Conservation (phyloP, 768 basidiomycete species). For the Phanerochaete carnosa region DNA sequence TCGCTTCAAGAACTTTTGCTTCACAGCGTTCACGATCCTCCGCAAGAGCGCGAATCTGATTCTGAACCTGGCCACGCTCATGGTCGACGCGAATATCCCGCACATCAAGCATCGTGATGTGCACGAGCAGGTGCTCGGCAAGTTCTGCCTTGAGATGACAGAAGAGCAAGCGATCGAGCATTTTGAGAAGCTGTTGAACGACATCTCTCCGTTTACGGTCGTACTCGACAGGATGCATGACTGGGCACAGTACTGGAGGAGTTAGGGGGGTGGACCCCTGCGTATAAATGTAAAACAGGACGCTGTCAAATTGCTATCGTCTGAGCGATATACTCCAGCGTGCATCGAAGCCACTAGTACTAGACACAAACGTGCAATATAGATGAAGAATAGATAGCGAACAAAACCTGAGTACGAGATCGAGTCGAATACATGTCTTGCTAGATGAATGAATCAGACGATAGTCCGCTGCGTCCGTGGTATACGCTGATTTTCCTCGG, state of each 20-base stretch:
- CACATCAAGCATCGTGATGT: constrained; percentile 93
- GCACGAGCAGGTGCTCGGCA: constrained; percentile 90
- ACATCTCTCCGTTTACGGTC: constrained; percentile 91
- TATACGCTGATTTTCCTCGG: constrained; percentile 25
- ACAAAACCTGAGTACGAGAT: neutral
- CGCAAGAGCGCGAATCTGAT: constrained; percentile 97
- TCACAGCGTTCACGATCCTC: constrained; percentile 95
- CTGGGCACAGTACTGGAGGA: constrained; percentile 85
- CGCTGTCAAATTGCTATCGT: neutral
- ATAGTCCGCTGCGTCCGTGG: neutral
- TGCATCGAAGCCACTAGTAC: too few species aligned
- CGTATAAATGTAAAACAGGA: neutral
- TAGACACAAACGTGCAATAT: too few species aligned
- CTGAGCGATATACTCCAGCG: too few species aligned
- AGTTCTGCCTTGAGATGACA: constrained; percentile 90
- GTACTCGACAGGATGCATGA: constrained; percentile 94
- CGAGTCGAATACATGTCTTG: neutral
- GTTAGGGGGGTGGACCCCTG: constrained; percentile 30
- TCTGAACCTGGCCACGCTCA: constrained; percentile 91
- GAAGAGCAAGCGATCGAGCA: constrained; percentile 98
- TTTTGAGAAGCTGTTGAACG: constrained; percentile 90
- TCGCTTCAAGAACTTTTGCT: constrained; percentile 94
- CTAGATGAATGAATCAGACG: neutral
- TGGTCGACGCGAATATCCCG: constrained; percentile 97
- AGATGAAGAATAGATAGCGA: neutral